Conservation (phyloP, 352 stramenopile genomes). For the Phytopythium helicoides region DNA sequence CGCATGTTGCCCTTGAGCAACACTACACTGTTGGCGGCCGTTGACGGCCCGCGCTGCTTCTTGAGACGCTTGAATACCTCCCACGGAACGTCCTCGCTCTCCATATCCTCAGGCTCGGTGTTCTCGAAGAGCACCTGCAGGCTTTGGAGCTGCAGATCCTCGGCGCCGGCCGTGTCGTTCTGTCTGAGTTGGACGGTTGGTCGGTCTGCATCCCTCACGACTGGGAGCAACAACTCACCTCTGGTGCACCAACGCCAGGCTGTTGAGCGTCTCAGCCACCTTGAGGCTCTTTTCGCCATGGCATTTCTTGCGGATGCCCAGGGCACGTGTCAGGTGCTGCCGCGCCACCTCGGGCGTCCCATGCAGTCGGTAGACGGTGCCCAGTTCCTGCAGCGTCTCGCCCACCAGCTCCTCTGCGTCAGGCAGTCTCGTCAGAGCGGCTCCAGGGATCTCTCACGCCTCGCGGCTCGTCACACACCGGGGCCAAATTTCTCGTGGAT, state of each 20-base stretch:
- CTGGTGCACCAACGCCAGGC: constrained; percentile 53
- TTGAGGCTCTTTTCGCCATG: constrained; percentile 59
- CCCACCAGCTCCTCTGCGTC: constrained; percentile 46
- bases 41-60: constrained; percentile 59
- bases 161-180: constrained; percentile 30
- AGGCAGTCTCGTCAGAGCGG: not conserved
- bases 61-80: constrained; percentile 79
- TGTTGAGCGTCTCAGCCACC: constrained; percentile 80
- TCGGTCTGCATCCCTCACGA: not conserved
- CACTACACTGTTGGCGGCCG: constrained; percentile 54
- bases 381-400: constrained; percentile 62
- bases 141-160: constrained; percentile 55
- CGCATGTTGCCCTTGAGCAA: constrained; percentile 63
- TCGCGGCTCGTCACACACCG: too few relatives aligned
- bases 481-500: constrained; percentile 81
- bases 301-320: constrained; percentile 39
- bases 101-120: constrained; percentile 60
- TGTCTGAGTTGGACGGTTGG: constrained; percentile 13
- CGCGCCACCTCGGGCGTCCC: constrained; percentile 41
- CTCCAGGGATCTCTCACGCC: too few relatives aligned
- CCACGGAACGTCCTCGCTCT: constrained; percentile 76
- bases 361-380: constrained; percentile 68
- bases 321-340: constrained; percentile 59
- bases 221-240: constrained; percentile 19
- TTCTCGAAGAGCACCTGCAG: constrained; percentile 49